phyloP scores from a whole-genome alignment of 2,329 filamentous ascomycete species.

The Tolypocladium endophyticum region DNA sequence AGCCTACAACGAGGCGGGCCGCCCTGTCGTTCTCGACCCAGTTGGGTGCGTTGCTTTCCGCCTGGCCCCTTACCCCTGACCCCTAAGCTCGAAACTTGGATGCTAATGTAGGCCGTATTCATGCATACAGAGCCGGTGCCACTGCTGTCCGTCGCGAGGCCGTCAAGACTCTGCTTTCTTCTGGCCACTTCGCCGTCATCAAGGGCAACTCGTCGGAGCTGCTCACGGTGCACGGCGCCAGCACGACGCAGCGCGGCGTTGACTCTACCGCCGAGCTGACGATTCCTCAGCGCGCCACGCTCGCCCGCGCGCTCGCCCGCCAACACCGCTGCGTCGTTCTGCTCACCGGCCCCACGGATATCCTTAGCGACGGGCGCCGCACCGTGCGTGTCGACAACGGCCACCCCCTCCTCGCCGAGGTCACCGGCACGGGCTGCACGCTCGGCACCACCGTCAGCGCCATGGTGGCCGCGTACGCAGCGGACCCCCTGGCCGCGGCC shows the following conservation, averaged over 20 bases:
- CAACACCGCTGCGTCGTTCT: constrained; percentile 66
- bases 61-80: not conserved
- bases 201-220: constrained; percentile 95
- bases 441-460: constrained; percentile 74
- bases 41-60: constrained; percentile 52
- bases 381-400: constrained; percentile 67
- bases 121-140: constrained; percentile 53
- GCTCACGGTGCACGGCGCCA: constrained; percentile 53
- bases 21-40: constrained; percentile 77
- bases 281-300: constrained; percentile 38
- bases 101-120: not conserved
- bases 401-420: constrained; percentile 55
- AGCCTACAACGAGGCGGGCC: constrained; percentile 70
- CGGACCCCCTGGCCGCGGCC: constrained; percentile 61
- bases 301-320: constrained; percentile 57
- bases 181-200: constrained; percentile 75
- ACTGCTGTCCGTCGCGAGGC: constrained; percentile 63
- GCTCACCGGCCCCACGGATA: constrained; percentile 71
- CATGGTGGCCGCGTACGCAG: constrained; percentile 52
- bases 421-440: constrained; percentile 78
- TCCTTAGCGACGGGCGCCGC: constrained; percentile 62
- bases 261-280: constrained; percentile 58
- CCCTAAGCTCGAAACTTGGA: not conserved
- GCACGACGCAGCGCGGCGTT: constrained; percentile 61
- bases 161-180: constrained; percentile 58